phyloP scores from a whole-genome alignment of 495 filamentous ascomycete genomes.

The Penicillium robsamsonii region DNA sequence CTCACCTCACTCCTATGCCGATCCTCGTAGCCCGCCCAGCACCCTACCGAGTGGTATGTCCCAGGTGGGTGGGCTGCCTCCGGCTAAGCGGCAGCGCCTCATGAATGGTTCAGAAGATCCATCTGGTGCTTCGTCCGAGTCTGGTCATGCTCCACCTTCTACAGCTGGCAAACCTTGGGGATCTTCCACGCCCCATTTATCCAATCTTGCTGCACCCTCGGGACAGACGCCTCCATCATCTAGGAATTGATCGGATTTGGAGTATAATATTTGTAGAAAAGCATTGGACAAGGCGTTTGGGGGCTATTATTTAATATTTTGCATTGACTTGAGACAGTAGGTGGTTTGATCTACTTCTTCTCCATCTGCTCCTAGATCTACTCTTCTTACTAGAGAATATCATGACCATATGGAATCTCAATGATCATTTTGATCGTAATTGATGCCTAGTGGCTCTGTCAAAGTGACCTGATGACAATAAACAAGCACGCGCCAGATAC shows the following conservation, averaged over 20 bases:
- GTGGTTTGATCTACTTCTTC: not conserved
- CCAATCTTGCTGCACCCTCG: conserved; percentile 27
- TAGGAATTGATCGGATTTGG: conserved; percentile 6
- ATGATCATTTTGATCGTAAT: not conserved
- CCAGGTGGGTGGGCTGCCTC: conserved; percentile 21
- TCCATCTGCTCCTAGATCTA: not conserved
- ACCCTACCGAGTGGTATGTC: not conserved
- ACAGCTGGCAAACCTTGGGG: conserved; percentile 18
- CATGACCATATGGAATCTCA: not conserved
- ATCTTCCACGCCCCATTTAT: conserved; percentile 24
- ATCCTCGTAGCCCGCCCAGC: conserved; percentile 29
- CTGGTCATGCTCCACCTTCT: conserved; percentile 10
- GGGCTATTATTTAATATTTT: not conserved
- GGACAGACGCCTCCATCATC: conserved; percentile 30
- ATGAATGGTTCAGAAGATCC: conserved; percentile 42
- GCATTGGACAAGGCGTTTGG: not conserved
- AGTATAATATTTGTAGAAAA: not conserved
- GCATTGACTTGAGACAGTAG: not conserved
- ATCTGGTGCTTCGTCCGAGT: conserved; percentile 13
- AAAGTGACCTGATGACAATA: not conserved
- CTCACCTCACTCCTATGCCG: conserved; percentile 35
- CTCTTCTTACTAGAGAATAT: not conserved
- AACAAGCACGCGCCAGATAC: not conserved
- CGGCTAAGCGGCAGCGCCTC: conserved; percentile 42
- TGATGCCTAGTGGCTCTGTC: not conserved